phyloP scores from a whole-genome alignment of 768 basidiomycete genomes.

The Sistotremastrum niveocremeum region DNA sequence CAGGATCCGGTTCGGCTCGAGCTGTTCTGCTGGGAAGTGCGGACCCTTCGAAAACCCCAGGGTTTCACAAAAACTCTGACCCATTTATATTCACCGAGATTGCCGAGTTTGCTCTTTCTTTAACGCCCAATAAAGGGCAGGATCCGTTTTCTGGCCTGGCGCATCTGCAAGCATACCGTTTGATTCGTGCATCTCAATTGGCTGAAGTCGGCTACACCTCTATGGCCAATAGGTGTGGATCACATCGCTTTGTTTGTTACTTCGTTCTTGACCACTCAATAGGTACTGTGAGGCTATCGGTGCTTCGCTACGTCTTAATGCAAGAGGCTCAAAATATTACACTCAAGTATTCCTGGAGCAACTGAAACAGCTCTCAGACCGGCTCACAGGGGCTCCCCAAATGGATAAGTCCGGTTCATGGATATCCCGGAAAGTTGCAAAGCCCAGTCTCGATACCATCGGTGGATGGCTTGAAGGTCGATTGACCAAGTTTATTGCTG shows the following conservation, averaged over 20 bases:
- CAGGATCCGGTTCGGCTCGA: conserved; percentile 53
- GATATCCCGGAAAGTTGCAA: conserved; percentile 76
- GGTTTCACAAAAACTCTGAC: conserved; percentile 55
- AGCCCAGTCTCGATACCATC: conserved; percentile 85
- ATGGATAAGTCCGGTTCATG: conserved; percentile 72
- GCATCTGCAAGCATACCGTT: conserved; percentile 77
- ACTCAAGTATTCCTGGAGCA: conserved; percentile 56
- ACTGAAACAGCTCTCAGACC: conserved; percentile 65
- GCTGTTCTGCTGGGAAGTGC: conserved; percentile 63
- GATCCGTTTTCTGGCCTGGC: conserved; percentile 73
- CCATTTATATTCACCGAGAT: conserved; percentile 80
- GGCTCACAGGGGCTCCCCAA: conserved; percentile 58
- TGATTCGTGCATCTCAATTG: conserved; percentile 61
- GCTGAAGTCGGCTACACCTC: conserved; percentile 75
- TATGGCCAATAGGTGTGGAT: conserved; percentile 55
- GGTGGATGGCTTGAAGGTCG: conserved; percentile 87
- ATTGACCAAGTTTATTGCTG: conserved; percentile 90
- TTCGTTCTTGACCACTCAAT: conserved; percentile 4
- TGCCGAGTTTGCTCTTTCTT: conserved; percentile 76
- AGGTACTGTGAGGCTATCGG: conserved; percentile 90
- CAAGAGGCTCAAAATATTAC: conserved; percentile 51
- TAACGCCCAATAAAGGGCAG: conserved; percentile 67
- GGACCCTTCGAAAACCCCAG: conserved; percentile 35
- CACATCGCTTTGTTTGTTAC: not conserved
- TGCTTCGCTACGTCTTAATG: conserved; percentile 34